These are phyloP conservation scores for Laburnicola sp. DNA, from an alignment of 2,329 filamentous ascomycete genomes.

Conservation along the genomic window DNA sequence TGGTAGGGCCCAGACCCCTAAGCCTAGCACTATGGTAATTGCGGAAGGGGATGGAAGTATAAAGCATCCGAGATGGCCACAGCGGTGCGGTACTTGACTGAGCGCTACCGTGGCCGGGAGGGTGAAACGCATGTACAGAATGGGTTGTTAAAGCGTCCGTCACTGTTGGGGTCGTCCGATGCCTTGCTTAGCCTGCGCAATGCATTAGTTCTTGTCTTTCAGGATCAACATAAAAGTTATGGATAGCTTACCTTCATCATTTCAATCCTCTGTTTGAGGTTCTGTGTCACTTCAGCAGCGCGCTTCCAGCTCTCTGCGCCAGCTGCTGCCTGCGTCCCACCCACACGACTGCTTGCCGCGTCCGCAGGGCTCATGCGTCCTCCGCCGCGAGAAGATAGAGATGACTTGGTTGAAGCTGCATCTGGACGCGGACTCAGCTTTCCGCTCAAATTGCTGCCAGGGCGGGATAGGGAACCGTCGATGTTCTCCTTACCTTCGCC, in stretches of 20 bases:
- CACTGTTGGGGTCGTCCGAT: slow-evolving; percentile 38
- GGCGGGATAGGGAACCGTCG: slow-evolving; percentile 39
- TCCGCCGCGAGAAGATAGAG: slow-evolving; percentile 38
- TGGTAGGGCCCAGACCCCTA: no score
- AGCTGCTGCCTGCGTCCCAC: slow-evolving; percentile 34
- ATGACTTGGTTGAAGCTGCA: slow-evolving; percentile 35
- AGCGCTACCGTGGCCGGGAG: not conserved
- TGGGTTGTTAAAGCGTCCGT: not conserved
- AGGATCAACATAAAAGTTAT: not conserved
- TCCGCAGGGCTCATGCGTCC: slow-evolving; percentile 40
- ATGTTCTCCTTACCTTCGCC: slow-evolving; percentile 56
- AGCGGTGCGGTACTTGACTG: no score
- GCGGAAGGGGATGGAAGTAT: no score
- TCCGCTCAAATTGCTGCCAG: slow-evolving; percentile 40
- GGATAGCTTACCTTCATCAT: slow-evolving; percentile 80
- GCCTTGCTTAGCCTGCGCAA: slow-evolving; percentile 42
- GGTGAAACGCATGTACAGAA: slow-evolving; percentile 1
- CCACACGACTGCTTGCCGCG: slow-evolving; percentile 25
- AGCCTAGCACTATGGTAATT: no score
- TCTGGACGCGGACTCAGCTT: slow-evolving; percentile 47
- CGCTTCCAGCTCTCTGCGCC: slow-evolving; percentile 87
- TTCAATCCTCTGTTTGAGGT: slow-evolving; percentile 95
- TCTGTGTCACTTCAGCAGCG: slow-evolving; percentile 95
- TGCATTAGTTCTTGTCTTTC: slow-evolving; percentile 16
- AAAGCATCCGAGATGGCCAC: not conserved